These are phyloP conservation scores for Davidsoniella australis DNA, from an alignment of 2,329 filamentous ascomycete species.

Conservation along the genomic window DNA sequence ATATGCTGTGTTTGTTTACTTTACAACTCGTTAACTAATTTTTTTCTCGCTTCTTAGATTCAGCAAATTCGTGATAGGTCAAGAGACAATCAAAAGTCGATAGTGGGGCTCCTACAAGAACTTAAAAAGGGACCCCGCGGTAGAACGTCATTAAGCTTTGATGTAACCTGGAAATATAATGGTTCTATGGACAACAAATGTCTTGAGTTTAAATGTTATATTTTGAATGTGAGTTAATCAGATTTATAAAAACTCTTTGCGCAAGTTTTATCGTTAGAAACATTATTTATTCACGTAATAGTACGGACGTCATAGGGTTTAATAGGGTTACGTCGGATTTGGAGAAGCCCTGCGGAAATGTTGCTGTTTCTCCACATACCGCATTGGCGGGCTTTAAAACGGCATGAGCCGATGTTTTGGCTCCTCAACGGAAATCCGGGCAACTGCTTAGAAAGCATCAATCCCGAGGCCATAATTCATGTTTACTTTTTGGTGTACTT, in stretches of 20 bases:
- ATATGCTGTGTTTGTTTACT: background rate
- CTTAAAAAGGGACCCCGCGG: constrained; percentile 7
- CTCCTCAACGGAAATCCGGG: background rate
- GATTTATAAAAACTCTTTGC: no score
- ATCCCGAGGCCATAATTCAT: background rate
- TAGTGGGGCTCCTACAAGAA: constrained; percentile 12
- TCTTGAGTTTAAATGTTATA: no score
- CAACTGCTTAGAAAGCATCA: background rate
- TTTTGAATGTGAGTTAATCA: no score
- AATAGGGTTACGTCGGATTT: background rate
- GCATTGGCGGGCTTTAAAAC: background rate
- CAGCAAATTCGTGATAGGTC: constrained; percentile 5
- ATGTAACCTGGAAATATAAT: background rate
- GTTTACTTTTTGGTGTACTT: background rate
- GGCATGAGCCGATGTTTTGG: background rate
- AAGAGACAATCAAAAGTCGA: constrained; percentile 7
- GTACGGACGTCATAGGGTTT: no score
- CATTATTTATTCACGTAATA: no score
- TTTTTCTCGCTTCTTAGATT: background rate
- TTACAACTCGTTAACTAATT: background rate
- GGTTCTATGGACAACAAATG: no score
- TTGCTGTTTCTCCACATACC: constrained; percentile 3
- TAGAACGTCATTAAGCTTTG: background rate
- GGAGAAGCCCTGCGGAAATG: constrained; percentile 6
- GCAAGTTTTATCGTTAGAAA: no score